Base-by-base conservation (phyloP, 2,329 filamentous ascomycete genomes). In the Capronia americana region DNA sequence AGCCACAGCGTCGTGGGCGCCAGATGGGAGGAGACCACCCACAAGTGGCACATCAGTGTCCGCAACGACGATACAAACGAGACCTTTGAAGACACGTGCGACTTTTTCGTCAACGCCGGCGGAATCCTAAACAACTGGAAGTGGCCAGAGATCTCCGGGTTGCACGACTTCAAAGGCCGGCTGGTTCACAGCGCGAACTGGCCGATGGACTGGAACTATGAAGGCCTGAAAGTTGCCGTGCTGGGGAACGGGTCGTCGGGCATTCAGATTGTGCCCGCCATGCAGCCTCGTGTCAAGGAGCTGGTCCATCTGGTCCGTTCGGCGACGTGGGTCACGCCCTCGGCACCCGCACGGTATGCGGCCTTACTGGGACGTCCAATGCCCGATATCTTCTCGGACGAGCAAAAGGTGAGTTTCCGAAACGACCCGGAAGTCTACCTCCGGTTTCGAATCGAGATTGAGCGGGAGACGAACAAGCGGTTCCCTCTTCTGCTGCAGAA, bases 181-280 rank as follows among this genome's bases (percentile, higher is more conserved):
- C 63, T 79, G n/a, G 64, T 76, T 30, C 76, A 77, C 59, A 74
- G 72, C 14, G 75, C 75, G 1, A 69, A 68, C 4, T 80, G 76
- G 75, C 71, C 76, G 54, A 66, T 73, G 7, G 53, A 59, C 1
- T 61, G 74, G 46, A 75, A 78, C 59, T 69, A 66, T 30, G 57
- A 51, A 30, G 67, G 56, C 24, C 72, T 74, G 44, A 57, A 54
- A 48, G 64, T 75, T 10, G 73, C 68, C 5, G 55, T 75, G 12
- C 72, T 75, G 57, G 70, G 74, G 5, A 73, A 73, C 61, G 74
- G 68, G 17, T 69, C 72, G 8, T 70, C 65, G 3, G 73, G 69
- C 1, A 71, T 73, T n/a, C 73, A 74, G 38, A 66, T 74, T 26
- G 72, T 80, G 14, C 78, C 79, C 0, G 75, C 75, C 0, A 75